Conservation (phyloP, 768 basidiomycete species). For the Amanita exitialis region DNA sequence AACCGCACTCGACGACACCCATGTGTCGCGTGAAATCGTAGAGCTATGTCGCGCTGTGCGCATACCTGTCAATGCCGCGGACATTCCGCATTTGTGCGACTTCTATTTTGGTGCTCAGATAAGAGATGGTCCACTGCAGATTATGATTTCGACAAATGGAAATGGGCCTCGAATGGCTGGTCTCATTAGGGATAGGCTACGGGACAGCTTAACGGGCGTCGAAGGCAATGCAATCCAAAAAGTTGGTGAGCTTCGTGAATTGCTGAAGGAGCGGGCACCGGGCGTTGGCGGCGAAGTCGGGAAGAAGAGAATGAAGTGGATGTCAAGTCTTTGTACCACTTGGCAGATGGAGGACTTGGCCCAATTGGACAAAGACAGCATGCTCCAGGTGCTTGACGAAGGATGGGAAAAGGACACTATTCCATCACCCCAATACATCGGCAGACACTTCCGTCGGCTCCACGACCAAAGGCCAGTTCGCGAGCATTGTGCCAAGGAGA, state of each 20-base stretch:
- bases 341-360: conserved; percentile 84
- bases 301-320: conserved; percentile 84
- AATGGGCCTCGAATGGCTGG: conserved; percentile 87
- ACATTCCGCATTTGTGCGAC: conserved; percentile 92
- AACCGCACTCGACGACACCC: conserved; percentile 83
- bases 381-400: conserved; percentile 59
- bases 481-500: background rate
- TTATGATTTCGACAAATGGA: conserved; percentile 95
- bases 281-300: conserved; percentile 75
- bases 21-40: conserved; percentile 64
- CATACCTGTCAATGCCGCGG: conserved; percentile 93
- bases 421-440: conserved; percentile 32
- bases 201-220: conserved; percentile 53
- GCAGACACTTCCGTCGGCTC: conserved; percentile 12
- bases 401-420: conserved; percentile 73
- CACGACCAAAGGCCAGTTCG: background rate
- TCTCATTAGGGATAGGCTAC: conserved; percentile 63
- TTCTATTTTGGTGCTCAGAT: conserved; percentile 98
- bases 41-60: conserved; percentile 50
- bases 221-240: conserved; percentile 73
- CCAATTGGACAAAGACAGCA: conserved; percentile 52
- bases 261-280: conserved; percentile 70
- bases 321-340: conserved; percentile 74
- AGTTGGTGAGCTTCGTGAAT: conserved; percentile 64
- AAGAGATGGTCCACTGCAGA: conserved; percentile 81